These are phyloP conservation scores for Pseudoperonospora humuli DNA, from an alignment of 352 stramenopile genomes.

Conservation along the genomic window DNA sequence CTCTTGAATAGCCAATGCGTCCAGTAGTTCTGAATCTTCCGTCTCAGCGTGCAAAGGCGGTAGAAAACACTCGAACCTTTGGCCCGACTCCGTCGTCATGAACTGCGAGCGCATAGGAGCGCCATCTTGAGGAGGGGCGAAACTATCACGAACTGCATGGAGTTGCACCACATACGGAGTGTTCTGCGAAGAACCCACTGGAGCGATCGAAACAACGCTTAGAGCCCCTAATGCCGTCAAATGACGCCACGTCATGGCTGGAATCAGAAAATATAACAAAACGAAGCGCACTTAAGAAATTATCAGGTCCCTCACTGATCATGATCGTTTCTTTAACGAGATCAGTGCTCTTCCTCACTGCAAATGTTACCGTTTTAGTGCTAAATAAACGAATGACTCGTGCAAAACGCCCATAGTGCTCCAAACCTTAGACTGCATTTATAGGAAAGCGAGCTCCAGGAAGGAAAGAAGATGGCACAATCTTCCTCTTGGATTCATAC, in stretches of 20 bases:
- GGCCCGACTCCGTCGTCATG: slow-evolving; percentile 56
- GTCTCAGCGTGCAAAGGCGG: slow-evolving; percentile 21
- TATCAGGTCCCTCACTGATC: too few species aligned
- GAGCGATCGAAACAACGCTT: background rate
- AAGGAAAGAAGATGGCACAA: too few species aligned
- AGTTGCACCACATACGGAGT: slow-evolving; percentile 65
- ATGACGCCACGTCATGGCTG: slow-evolving; percentile 14
- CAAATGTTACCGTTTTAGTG: too few species aligned
- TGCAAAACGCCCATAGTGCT: too few species aligned
- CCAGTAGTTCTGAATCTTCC: background rate
- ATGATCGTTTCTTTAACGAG: too few species aligned
- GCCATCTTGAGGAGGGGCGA: slow-evolving; percentile 14
- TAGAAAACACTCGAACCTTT: slow-evolving; percentile 72
- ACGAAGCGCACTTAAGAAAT: too few species aligned
- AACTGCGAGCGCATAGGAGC: slow-evolving; percentile 30
- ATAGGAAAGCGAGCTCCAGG: too few species aligned
- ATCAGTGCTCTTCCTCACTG: too few species aligned
- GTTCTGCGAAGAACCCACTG: slow-evolving; percentile 22
- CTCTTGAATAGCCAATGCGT: slow-evolving; percentile 2
- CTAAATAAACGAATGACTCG: too few species aligned
- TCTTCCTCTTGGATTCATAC: too few species aligned
- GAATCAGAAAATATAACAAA: too few species aligned
- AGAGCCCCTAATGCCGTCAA: slow-evolving; percentile 7
- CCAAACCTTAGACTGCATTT: too few species aligned
- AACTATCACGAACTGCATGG: slow-evolving; percentile 37